Evolutionary conservation across 208 protist genomes (phyloP), one percentile per base, ranked within the genome.

Genomic region (Trypanosoma lewisi): DNA sequence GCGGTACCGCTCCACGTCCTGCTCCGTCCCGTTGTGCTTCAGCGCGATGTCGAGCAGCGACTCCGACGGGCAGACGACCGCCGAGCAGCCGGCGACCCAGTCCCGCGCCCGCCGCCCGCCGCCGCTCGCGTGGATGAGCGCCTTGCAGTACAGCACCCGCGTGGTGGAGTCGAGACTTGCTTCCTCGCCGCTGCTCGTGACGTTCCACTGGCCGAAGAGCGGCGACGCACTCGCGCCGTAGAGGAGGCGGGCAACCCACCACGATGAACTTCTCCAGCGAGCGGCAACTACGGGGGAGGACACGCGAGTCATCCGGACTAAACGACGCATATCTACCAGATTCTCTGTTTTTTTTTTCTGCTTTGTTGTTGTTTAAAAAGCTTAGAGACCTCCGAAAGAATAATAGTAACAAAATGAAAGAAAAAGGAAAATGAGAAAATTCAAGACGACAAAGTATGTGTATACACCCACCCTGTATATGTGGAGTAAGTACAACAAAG

Each of bases 81-180:
- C 75, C 6, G 85, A 67, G 59, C 70, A 83, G 14, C 85, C 89
- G 12, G 83, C 89, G 25, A 95, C 77, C 79, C 83, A 95, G 63
- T 95, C 89, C 0, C 89, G 72, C 30, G 85, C 75, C 9, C 81
- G 69, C 1, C 85, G 75, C 16, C 79, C 78, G 7, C 83, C 85
- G 12, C 89, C 83, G 1, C 74, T 80, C 49, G 82, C 78, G 60
- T 87, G 75, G 37, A 93, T 65, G 36, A 92, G 77, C 14, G 89
- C 89, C 63, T 91, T 89, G 67, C 85, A 92, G 73, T 95, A 95
- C 14, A 87, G 67, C 59, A 85, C 77, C 4, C 74, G 82, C 33
- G 47, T 34, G 33, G 16, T 39, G 16, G 37, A 11, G 2, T 52
- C 19, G 4, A 48, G 37, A n/a, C 44, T 25, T 17, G 1, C 21